Base-by-base conservation (phyloP, 2,329 filamentous ascomycete species). In the Epichloe glyceriae region DNA sequence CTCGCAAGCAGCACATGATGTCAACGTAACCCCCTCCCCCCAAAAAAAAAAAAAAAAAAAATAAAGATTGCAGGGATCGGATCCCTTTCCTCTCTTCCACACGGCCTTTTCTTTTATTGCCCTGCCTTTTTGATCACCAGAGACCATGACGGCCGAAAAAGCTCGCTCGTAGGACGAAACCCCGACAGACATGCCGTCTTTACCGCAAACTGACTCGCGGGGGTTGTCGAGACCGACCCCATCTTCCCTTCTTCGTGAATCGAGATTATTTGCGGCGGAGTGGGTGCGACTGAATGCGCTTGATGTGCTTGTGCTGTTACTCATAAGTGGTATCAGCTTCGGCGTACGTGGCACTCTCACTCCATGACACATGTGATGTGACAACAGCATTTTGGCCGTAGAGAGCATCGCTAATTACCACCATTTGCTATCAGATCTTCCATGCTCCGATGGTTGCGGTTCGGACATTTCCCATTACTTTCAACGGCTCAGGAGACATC, bases 391-490 rank as follows among this genome's bases (percentile, higher is more conserved):
- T 30, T 11, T 30, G 30, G 22, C 4, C 2, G 33, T 6, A 17
- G 12, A 35, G 7, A 37, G 3, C 33, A 20, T 46, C n/a, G 8
- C 49, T 34, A 14, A 46, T 8, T 40, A 20, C 4, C 22, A 22
- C 3, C 3, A 1, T n/a, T 22, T 40, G 7, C 5, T 3, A 40
- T 26, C 19, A 78, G 73, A 66, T 77, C 50, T 80, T 79, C 63
- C 63, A 69, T 51, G 70, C 75, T 6, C 71, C 74, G n/a, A 74
- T 80, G 5, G 73, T 76, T 0, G 70, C 74, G 1, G 73, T 70
- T 3, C 72, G 80, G 33, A 80, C 73, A 11, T 86, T 86, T 60
- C 79, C 82, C 38, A 69, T 86, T 53, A 74, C 72, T 45, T 82
- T 83, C 57, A 56, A 59, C 50, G 61, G 66, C 5, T 75, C 81